Conservation (phyloP, 2,329 filamentous ascomycete species). For the Meredithiella fracta region DNA sequence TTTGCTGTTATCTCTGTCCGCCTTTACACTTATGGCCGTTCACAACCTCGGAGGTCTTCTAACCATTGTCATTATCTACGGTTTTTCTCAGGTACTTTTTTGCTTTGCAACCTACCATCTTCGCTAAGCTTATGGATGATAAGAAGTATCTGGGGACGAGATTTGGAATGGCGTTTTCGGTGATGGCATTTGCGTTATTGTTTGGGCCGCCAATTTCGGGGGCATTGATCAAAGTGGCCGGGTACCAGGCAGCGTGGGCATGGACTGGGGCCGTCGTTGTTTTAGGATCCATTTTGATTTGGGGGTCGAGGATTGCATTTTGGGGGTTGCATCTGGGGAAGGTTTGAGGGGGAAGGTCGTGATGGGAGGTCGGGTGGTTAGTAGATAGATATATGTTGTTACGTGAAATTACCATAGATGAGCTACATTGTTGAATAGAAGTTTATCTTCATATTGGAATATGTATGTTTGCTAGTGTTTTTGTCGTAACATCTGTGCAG, state of each 20-base stretch:
- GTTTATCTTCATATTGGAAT: too few species aligned
- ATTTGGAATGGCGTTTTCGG: slow-evolving; percentile 27
- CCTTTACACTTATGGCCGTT: slow-evolving; percentile 27
- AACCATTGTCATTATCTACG: slow-evolving; percentile 28
- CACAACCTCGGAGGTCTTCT: slow-evolving; percentile 23
- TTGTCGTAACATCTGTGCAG: too few species aligned
- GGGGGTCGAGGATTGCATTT: background rate
- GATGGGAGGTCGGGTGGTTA: too few species aligned
- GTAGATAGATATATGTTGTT: too few species aligned
- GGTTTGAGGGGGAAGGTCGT: too few species aligned
- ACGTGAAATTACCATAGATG: too few species aligned
- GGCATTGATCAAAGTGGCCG: slow-evolving; percentile 20
- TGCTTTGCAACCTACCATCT: slow-evolving; percentile 26
- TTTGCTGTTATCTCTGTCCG: slow-evolving; percentile 21
- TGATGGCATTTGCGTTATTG: slow-evolving; percentile 23
- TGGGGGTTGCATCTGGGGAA: slow-evolving; percentile 1
- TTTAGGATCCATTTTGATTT: background rate
- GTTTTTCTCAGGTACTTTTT: slow-evolving; percentile 32
- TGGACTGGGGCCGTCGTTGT: slow-evolving; percentile 6
- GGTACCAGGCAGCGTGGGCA: slow-evolving; percentile 7
- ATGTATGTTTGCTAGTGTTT: too few species aligned
- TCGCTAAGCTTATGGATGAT: slow-evolving; percentile 27
- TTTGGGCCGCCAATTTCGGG: slow-evolving; percentile 25
- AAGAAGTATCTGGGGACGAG: slow-evolving; percentile 26
- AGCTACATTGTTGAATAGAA: too few species aligned